Percentiles rank a stretch among this genome's conserved stretches.
These are phyloP conservation scores for Carex arenaria DNA, from an alignment of 202 grass and related monocot genomes.

Conservation along the genomic window DNA sequence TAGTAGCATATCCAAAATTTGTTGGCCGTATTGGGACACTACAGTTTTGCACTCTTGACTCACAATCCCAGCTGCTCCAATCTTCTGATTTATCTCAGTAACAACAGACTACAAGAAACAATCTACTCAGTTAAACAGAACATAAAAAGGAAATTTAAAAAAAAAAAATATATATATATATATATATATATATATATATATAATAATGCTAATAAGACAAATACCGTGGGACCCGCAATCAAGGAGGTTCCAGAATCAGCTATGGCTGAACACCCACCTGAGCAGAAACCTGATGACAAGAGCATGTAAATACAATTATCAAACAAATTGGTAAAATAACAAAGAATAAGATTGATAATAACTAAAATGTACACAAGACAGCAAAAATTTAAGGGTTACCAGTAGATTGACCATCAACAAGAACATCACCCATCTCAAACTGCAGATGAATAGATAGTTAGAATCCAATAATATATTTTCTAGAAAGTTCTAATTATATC, in stretches of 20 bases:
- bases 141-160: not conserved
- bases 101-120: constrained; percentile 51
- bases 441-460: constrained; percentile 23
- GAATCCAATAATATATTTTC: not conserved
- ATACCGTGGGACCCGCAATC: constrained; percentile 76
- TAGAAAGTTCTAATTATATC: not conserved
- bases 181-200: not conserved
- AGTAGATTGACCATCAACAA: constrained; percentile 66
- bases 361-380: not conserved
- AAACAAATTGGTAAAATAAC: not conserved
- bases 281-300: constrained; percentile 44
- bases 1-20: constrained; percentile 69
- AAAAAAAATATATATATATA: not conserved
- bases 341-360: constrained; percentile 16
- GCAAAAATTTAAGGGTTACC: constrained; percentile 34
- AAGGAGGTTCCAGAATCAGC: constrained; percentile 85
- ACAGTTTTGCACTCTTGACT: constrained; percentile 97
- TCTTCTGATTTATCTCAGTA: constrained; percentile 91
- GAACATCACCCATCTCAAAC: constrained; percentile 97
- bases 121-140: not conserved
- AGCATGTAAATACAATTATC: constrained; percentile 1
- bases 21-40: constrained; percentile 81
- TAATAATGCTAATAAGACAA: constrained; percentile 17
- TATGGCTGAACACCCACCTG: constrained; percentile 52
- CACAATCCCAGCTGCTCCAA: constrained; percentile 75